Evolutionary conservation across 2,329 filamentous ascomycete genomes (phyloP), one percentile per base, ranked within the genome.

Genomic region (Cordyceps militaris): DNA sequence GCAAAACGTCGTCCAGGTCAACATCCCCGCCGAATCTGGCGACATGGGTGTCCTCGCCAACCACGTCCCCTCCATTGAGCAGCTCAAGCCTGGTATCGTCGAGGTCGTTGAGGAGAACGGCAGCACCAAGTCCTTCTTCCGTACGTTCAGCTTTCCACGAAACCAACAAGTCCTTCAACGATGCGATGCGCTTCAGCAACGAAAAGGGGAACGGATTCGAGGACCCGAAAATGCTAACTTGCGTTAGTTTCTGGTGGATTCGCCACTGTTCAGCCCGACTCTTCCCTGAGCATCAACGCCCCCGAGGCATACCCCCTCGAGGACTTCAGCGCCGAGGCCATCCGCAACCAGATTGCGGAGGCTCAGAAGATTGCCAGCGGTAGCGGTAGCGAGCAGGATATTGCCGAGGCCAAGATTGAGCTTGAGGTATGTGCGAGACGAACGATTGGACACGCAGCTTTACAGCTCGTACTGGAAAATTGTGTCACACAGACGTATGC

Each of bases 21-120:
- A 99, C 85, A 87, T 99, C 71, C 88, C 94, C 74, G 94, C 94
- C 71, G 94, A 96, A 76, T 95, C 92, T 63, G 94, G 94, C 74
- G 94, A 97, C 70, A 99, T 99, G 94, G 94, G 94, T 88, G 88
- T 99, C 69, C 88, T 99, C 73, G 94, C 94, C 74, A 95, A 94
- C 83, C 94, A 99, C 85, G 94, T 99, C 70, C 92, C 94, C 64
- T 91, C 92, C 62, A 97, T 99, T 72, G 94, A 99, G 83, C 94
- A 99, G 83, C 83, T 99, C 76, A 96, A 95, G 85, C 92, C 94
- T 61, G 94, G 94, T 71, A 79, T 97, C 66, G 83, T 99, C 66
- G 93, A 97, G 82, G 83, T 99, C 71, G 85, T 97, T 66, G 93
- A 97, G 82, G 94, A 99, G 84, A 84, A 79, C 71, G 89, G 91